A percentile compares a stretch with the other conserved stretches of the same genome.
Evolutionary conservation across 257 asterid genomes (phyloP).

Genomic region (Rhazya stricta): DNA sequence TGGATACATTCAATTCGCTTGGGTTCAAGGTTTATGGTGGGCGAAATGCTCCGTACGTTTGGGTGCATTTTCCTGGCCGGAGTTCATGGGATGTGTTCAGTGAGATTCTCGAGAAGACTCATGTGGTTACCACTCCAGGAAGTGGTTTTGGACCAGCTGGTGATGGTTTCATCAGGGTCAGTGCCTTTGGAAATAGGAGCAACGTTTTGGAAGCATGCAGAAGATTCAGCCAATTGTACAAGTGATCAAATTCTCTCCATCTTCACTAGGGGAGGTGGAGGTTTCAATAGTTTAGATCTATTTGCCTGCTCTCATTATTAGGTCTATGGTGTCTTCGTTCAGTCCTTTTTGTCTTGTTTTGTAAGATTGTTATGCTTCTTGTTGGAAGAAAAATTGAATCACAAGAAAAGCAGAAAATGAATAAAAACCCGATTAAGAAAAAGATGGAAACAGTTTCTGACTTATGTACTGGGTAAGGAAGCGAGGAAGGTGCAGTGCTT

Average conservation of each 20-base stretch:
- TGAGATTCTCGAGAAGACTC: constrained; percentile 92
- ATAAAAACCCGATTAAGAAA: too few species aligned
- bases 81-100: constrained; percentile 97
- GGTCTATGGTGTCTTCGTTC: too few species aligned
- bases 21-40: constrained; percentile 98
- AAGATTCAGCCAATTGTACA: constrained; percentile 89
- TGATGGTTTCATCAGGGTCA: constrained; percentile 86
- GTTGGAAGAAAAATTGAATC: too few species aligned
- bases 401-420: too few species aligned
- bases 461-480: too few species aligned
- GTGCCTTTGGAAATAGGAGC: constrained; percentile 87
- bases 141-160: constrained; percentile 99
- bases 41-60: constrained; percentile 88
- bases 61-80: constrained; percentile 86
- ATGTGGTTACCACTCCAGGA: constrained; percentile 91
- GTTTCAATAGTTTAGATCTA: neutral
- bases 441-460: too few species aligned
- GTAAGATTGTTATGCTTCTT: too few species aligned
- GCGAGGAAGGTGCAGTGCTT: too few species aligned
- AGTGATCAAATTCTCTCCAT: constrained; percentile 30
- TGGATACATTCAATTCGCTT: constrained; percentile 75
- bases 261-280: neutral
- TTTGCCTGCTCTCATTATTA: neutral
- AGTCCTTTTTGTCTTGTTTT: too few species aligned
- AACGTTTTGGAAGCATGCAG: constrained; percentile 90